Evolutionary conservation across 139 green algal genomes (phyloP).

Genomic region (Tetraselmis chui): DNA sequence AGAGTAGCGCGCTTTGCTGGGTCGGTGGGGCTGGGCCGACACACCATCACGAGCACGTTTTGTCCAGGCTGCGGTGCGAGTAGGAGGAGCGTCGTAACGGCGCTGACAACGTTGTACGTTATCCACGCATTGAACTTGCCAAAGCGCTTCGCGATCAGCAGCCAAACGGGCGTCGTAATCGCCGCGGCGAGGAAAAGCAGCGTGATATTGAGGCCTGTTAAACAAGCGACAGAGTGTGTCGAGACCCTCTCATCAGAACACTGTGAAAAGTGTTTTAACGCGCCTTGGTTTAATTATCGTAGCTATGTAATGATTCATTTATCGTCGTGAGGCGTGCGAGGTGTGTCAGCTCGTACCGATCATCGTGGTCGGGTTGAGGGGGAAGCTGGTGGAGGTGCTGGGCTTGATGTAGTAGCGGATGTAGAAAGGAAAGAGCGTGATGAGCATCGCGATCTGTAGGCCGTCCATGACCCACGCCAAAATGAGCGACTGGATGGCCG

Average conservation of each 20-base stretch:
- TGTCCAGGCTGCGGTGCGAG: background rate
- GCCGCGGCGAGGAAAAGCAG: constrained; percentile 23
- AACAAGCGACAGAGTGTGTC: too few species aligned
- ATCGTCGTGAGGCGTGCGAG: too few species aligned
- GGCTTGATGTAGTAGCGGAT: constrained; percentile 25
- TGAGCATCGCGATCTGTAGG: constrained; percentile 12
- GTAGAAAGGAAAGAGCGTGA: constrained; percentile 34
- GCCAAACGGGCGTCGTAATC: constrained; percentile 12
- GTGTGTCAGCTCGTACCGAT: too few species aligned
- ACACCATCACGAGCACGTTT: background rate
- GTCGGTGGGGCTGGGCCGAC: too few species aligned
- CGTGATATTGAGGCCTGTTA: constrained; percentile 15
- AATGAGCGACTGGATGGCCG: constrained; percentile 12
- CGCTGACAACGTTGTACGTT: constrained; percentile 14
- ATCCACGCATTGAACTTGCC: constrained; percentile 31
- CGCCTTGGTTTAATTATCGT: too few species aligned
- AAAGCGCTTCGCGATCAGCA: constrained; percentile 7
- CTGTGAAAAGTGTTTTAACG: too few species aligned
- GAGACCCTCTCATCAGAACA: too few species aligned
- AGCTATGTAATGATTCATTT: too few species aligned
- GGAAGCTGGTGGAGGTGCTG: too few species aligned
- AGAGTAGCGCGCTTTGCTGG: too few species aligned
- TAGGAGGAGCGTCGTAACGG: constrained; percentile 2
- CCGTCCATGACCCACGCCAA: constrained; percentile 27
- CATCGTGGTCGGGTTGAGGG: too few species aligned